phyloP scores from a whole-genome alignment of 148 eudicot genomes.

The Fallopia convolvulus region DNA sequence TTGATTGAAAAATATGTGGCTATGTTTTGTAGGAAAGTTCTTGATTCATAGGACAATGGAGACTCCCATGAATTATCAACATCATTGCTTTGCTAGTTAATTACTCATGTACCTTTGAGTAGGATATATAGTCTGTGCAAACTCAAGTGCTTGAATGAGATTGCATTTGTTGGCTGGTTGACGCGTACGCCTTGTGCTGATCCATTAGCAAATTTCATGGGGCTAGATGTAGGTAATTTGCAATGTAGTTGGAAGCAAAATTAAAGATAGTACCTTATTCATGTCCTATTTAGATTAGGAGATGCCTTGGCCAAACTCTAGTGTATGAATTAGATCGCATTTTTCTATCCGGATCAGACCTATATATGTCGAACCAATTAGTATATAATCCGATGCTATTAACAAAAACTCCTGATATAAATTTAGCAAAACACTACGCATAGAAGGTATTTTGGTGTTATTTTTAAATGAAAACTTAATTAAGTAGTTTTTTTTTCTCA shows the following conservation, averaged over 20 bases:
- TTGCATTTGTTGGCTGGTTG: background rate
- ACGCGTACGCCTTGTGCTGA: background rate
- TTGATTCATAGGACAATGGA: background rate
- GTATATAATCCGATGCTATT: background rate
- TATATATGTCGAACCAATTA: background rate
- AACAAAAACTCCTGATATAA: too few relatives aligned
- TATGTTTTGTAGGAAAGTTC: background rate
- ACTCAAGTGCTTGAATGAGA: background rate
- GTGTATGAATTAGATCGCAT: background rate
- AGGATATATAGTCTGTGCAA: background rate
- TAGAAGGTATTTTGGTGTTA: too few relatives aligned
- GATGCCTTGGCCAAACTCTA: background rate
- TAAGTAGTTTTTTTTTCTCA: too few relatives aligned
- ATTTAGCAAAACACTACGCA: too few relatives aligned
- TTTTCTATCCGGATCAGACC: background rate
- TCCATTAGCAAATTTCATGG: background rate
- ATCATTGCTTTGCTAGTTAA: background rate
- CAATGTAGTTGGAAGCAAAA: background rate
- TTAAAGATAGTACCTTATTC: background rate
- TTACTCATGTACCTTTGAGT: background rate
- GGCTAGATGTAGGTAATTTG: background rate
- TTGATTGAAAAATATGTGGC: background rate
- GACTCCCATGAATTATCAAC: conserved; percentile 11
- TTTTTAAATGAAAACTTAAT: too few relatives aligned
- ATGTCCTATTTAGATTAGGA: background rate